Conservation (phyloP, 495 filamentous ascomycete species). For the Peziza echinospora region DNA sequence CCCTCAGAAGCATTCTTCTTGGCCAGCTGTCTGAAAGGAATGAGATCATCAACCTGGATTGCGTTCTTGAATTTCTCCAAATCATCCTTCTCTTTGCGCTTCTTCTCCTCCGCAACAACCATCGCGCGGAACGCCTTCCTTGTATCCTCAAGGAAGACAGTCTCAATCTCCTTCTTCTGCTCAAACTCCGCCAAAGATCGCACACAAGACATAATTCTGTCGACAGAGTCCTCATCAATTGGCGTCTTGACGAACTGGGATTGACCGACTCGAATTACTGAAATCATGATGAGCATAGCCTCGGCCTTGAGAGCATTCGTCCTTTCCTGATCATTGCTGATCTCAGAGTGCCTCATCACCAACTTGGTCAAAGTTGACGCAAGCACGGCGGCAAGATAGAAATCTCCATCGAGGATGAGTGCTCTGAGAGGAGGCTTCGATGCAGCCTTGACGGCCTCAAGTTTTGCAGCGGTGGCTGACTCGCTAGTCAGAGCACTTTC, state of each 20-base stretch:
- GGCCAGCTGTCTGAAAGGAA: constrained; percentile 74
- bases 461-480: constrained; percentile 66
- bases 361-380: constrained; percentile 90
- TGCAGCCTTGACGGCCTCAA: constrained; percentile 90
- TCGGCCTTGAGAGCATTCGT: constrained; percentile 91
- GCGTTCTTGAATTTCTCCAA: constrained; percentile 82
- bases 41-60: constrained; percentile 84
- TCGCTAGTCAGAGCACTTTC: constrained; percentile 90
- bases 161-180: constrained; percentile 70
- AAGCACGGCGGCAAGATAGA: constrained; percentile 86
- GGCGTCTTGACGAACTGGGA: constrained; percentile 92
- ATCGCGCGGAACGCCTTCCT: constrained; percentile 93
- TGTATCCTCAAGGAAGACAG: constrained; percentile 86
- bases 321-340: constrained; percentile 63
- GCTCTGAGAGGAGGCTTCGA: constrained; percentile 91
- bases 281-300: constrained; percentile 99
- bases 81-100: constrained; percentile 75
- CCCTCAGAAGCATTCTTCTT: constrained; percentile 81
- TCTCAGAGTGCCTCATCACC: constrained; percentile 94
- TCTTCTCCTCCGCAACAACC: constrained; percentile 96
- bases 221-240: constrained; percentile 93
- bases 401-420: constrained; percentile 91
- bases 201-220: constrained; percentile 92
- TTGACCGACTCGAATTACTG: constrained; percentile 90
- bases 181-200: constrained; percentile 81